phyloP scores from a whole-genome alignment of 2,329 filamentous ascomycete species.

The Alternaria longipes region DNA sequence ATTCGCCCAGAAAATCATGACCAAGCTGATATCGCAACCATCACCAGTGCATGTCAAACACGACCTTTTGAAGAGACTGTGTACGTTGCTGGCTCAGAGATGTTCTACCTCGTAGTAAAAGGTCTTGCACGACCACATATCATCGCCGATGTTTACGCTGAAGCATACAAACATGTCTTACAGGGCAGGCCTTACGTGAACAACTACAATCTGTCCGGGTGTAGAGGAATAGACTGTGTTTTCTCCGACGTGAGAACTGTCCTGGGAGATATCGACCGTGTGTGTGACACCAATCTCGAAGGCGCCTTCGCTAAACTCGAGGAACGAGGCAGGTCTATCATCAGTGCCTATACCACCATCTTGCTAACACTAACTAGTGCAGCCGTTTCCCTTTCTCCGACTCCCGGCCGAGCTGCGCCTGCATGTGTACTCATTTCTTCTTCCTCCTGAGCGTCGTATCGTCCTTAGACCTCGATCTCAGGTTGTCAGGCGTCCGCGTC shows the following conservation, averaged over 20 bases:
- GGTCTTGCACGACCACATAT: conserved; percentile 26
- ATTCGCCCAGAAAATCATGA: conserved; percentile 7
- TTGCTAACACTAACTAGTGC: conserved; percentile 22
- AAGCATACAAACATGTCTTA: conserved; percentile 29
- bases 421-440: conserved; percentile 26
- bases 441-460: conserved; percentile 27
- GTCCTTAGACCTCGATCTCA: conserved; percentile 1
- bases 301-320: conserved; percentile 22
- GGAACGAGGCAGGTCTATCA: conserved; percentile 20
- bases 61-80: conserved; percentile 18
- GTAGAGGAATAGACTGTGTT: conserved; percentile 26
- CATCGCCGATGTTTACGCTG: conserved; percentile 29
- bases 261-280: conserved; percentile 27
- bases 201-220: conserved; percentile 16
- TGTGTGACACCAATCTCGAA: conserved; percentile 29
- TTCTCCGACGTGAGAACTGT: conserved; percentile 33
- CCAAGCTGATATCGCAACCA: conserved; percentile 5
- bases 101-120: conserved; percentile 30
- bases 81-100: conserved; percentile 31
- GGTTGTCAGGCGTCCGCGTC: conserved; percentile 10
- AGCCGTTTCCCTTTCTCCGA: conserved; percentile 32
- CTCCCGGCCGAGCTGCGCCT: conserved; percentile 39
- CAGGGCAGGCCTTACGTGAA: conserved; percentile 28
- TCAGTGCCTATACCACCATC: no score
- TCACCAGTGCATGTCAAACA: conserved; percentile 11